Base-by-base conservation (phyloP, 2,329 filamentous ascomycete species). In the Clarireedia monteithiana region DNA sequence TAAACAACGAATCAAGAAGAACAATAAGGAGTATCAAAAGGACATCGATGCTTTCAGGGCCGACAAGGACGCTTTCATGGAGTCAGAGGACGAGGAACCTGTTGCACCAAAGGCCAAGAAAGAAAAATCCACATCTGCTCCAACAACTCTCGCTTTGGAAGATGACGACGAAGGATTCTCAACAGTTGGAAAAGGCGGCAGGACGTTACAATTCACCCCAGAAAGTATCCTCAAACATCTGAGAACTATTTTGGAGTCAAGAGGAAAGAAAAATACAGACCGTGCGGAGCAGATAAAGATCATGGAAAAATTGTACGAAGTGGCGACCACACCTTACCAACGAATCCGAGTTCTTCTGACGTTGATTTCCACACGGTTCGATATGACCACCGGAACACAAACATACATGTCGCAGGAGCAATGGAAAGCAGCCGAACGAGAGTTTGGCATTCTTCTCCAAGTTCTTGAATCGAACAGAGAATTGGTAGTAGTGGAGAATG, bases 221-320 rank as follows among this genome's bases (percentile, higher is more conserved):
- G 94, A 99, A 77, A 94, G 91, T 72, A 99, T 99, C 69, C 87
- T 97, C 73, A 99, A 99, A 80, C 91, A 97, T 73, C 81, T 99
- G 52, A 85, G 92, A 57, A 83, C 85, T 52, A 97, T 99, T 69
- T 80, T 97, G 70, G 94, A 99, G 77, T 91, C 92, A 58, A 84
- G 94, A 77, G 94, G 94, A 71, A 95, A 96, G 80, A 99, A 99
- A 83, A 97, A 97, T 79, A 96, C 94, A 62, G 94, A 99, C 73
- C 86, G 91, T 49, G 70, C 83, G 48, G 94, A 99, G 75, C 94
- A 99, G 75, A 97, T 99, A 74, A 86, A 87, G 73, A 86, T 92
- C 52, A 95, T 99, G 91, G 94, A 97, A 81, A 96, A 91, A 78
- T 82, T 99, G 53, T 77, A 86, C 68, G 91, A 96, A 71, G 91